Base-by-base conservation (phyloP, 345 rosid species). In the Salix caprea region DNA sequence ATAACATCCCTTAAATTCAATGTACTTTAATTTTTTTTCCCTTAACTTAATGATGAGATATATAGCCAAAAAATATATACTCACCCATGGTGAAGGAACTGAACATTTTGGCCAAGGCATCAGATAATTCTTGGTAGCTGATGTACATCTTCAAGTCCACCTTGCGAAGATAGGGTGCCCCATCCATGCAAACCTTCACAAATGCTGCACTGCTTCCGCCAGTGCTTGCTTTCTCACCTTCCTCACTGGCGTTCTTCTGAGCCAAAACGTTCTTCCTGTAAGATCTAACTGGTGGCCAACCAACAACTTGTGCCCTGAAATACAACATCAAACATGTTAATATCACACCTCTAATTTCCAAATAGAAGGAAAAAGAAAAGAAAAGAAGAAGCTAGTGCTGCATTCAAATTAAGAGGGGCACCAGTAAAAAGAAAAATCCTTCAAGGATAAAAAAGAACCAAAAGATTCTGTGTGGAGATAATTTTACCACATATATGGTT, bases 111-210 rank as follows among this genome's bases (percentile, higher is more conserved):
- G 92, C 91, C 68, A 95, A 86, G 58, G 97, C 93, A 83, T 91
- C 92, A 73, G 99, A 95, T 5, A 95, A 87, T 73, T 95, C 85
- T 82, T 89, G 88, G 81, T 95, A 95, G 86, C 97, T 91, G 75
- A 79, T 84, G 87, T 95, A 90, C 92, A 88, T 87, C 91, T 89
- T 95, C 81, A 95, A 87, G 89, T 95, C 97, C 56, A 95, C 96
- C 86, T 95, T 95, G 50, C 99, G 91, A 52, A 95, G 89, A 80
- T 93, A 95, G 0, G 99, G 99, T 32, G 99, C 99, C 60, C 99
- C 99, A 62, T 93, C 99, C 96, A 95, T 95, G 85, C 91, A 88
- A 3, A 95, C 99, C 92, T 95, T 95, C 78, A 94, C 97, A 69
- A 90, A 90, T 32, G 95, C 95, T 36, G 87, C 94, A 12, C 82